These are phyloP conservation scores for Oryza officinalis DNA, from an alignment of 176 grass and related monocot species.

Conservation along the genomic window DNA sequence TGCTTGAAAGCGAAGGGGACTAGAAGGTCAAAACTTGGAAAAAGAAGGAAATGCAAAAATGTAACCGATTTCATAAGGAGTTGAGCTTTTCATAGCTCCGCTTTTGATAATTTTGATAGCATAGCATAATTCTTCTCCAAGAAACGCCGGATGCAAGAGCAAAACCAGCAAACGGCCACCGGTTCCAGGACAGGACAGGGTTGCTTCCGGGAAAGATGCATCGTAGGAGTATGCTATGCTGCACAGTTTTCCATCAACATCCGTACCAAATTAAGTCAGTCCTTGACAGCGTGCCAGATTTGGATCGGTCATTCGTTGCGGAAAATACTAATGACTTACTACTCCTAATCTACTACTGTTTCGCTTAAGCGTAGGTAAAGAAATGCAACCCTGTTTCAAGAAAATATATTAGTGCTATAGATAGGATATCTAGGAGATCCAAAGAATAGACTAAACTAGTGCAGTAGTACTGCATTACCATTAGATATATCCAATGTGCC, in stretches of 20 bases:
- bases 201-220: neutral
- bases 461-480: no score
- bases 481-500: neutral
- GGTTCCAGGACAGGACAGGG: neutral
- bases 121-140: neutral
- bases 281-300: neutral
- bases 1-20: neutral
- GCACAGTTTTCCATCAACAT: neutral
- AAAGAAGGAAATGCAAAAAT: neutral
- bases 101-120: neutral
- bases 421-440: neutral
- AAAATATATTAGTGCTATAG: no score
- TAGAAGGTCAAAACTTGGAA: neutral
- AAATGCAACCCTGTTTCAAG: neutral
- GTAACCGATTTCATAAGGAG: neutral
- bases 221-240: no score
- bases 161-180: neutral
- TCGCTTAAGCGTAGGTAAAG: neutral
- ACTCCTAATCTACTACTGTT: neutral
- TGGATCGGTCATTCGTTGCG: neutral
- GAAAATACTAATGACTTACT: neutral
- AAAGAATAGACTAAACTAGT: neutral
- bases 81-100: neutral
- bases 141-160: neutral
- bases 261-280: no score